phyloP scores from a whole-genome alignment of 441 rosid species.

The Euphorbia corollata region DNA sequence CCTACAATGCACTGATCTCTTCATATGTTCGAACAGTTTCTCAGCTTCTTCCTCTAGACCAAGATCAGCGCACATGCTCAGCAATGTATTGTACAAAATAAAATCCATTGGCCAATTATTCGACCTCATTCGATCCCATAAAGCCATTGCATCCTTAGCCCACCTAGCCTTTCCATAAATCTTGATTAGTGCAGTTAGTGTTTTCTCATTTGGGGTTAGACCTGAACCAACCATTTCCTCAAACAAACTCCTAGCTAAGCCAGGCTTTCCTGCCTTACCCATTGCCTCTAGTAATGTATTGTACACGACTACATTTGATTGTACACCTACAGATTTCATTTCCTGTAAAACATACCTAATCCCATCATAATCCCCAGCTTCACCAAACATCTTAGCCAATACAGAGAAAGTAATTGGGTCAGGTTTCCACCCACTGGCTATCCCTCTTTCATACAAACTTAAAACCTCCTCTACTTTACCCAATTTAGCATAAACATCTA shows the following conservation, averaged over 20 bases:
- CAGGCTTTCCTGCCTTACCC: conserved; percentile 90
- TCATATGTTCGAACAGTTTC: conserved; percentile 72
- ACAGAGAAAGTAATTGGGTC: conserved; percentile 68
- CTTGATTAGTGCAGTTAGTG: conserved; percentile 77
- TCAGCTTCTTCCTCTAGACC: conserved; percentile 88
- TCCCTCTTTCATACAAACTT: conserved; percentile 86
- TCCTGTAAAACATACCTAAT: conserved; percentile 81
- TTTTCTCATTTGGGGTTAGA: conserved; percentile 64
- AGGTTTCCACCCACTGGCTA: conserved; percentile 89
- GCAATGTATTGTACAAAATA: conserved; percentile 72
- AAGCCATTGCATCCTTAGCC: conserved; percentile 68
- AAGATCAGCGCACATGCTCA: conserved; percentile 86
- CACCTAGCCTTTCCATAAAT: conserved; percentile 87
- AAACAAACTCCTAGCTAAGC: conserved; percentile 67
- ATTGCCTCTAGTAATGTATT: conserved; percentile 79
- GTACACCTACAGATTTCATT: conserved; percentile 70
- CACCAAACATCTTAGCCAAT: conserved; percentile 85
- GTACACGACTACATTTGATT: conserved; percentile 76
- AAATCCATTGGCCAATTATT: conserved; percentile 83
- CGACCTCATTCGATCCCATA: conserved; percentile 68
- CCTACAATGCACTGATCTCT: conserved; percentile 39
- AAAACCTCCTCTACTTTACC: conserved; percentile 81
- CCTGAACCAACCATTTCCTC: conserved; percentile 71
- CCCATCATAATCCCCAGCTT: conserved; percentile 80
- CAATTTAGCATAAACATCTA: conserved; percentile 76